Conservation (phyloP, 1,139 yeast genomes). For the Candida glucosophila region DNA sequence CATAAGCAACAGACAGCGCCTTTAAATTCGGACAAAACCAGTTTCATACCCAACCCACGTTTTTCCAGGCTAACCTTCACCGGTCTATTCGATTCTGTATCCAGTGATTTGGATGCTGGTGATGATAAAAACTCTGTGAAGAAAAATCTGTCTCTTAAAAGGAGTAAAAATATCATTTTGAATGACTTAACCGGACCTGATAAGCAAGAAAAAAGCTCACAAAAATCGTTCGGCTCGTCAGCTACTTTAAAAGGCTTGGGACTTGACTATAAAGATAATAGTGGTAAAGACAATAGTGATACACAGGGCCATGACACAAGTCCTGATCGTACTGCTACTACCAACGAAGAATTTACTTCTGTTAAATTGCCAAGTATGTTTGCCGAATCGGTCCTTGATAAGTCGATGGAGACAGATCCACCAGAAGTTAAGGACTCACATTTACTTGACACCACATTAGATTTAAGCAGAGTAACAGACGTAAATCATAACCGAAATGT, state of each 20-base stretch:
- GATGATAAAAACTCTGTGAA: slow-evolving; percentile 1
- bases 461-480: no score
- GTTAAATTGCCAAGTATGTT: no score
- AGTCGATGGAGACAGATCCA: no score
- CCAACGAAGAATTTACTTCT: no score
- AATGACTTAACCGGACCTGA: slow-evolving; percentile 5
- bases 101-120: slow-evolving; percentile 1
- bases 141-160: slow-evolving; percentile 1
- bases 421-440: no score
- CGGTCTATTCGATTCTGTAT: slow-evolving; percentile 11
- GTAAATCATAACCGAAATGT: no score
- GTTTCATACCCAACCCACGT: slow-evolving; percentile 36
- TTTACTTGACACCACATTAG: no score
- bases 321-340: no score
- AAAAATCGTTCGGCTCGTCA: background rate
- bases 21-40: no score
- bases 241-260: background rate
- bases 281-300: background rate
- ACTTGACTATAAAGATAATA: background rate
- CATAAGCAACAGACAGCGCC: no score
- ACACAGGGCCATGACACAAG: no score
- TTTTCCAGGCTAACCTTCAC: slow-evolving; percentile 38
- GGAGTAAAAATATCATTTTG: background rate
- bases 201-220: slow-evolving; percentile 4
- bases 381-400: no score